Percentiles rank a stretch among this genome's conserved stretches.
phyloP scores from a whole-genome alignment of 2,329 filamentous ascomycete species.

The Alternaria incomplexa region DNA sequence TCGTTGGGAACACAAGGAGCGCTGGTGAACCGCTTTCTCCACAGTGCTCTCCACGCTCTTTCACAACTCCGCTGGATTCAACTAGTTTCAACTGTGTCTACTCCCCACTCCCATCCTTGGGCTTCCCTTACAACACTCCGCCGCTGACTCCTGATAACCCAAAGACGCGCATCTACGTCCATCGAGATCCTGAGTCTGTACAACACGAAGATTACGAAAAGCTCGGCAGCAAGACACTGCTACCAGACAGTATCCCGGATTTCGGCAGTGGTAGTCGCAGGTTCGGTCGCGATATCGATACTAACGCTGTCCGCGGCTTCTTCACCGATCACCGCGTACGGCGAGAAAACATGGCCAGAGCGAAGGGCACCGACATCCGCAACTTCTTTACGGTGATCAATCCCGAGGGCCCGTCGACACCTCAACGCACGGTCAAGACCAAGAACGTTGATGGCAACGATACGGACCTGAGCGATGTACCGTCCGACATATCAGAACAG shows the following conservation, averaged over 20 bases:
- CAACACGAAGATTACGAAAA: neutral
- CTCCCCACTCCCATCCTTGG: neutral
- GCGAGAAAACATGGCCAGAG: neutral
- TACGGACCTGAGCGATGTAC: neutral
- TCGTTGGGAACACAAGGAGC: neutral
- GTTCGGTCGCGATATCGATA: conserved; percentile 4
- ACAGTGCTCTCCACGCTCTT: neutral
- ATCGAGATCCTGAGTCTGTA: neutral
- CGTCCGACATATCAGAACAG: neutral
- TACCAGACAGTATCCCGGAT: neutral
- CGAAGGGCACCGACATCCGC: neutral
- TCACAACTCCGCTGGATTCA: neutral
- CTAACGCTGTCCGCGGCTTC: neutral
- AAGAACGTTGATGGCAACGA: neutral
- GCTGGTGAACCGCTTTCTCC: neutral
- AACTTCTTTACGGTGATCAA: neutral
- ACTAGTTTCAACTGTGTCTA: neutral
- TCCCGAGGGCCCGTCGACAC: neutral
- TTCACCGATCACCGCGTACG: neutral
- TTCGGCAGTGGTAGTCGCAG: neutral
- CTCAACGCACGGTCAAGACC: neutral
- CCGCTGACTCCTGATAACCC: neutral
- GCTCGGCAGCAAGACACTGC: neutral
- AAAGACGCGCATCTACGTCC: neutral
- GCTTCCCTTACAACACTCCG: neutral